Conservation (phyloP, 805 yeast genomes). For the Cyberlindnera euphorbiiphila region DNA sequence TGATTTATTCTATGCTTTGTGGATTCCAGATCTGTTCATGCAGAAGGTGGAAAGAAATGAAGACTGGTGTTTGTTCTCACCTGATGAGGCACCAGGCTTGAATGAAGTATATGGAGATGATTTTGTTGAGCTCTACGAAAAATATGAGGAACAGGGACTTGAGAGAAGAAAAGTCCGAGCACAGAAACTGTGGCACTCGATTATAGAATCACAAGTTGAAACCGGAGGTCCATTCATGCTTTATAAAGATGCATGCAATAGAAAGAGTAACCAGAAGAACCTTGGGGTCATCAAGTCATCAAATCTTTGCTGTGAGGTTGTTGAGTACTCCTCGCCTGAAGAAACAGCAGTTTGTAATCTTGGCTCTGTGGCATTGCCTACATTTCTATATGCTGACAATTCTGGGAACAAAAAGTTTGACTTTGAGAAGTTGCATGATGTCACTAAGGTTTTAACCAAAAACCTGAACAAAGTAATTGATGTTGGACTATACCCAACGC, state of each 20-base stretch:
- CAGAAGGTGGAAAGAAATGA: constrained; percentile 72
- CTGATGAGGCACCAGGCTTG: constrained; percentile 84
- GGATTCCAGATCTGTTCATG: constrained; percentile 97
- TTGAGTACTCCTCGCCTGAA: constrained; percentile 84
- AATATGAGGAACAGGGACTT: constrained; percentile 68
- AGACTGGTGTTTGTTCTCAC: constrained; percentile 89
- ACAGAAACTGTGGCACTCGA: constrained; percentile 86
- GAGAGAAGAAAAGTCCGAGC: constrained; percentile 70
- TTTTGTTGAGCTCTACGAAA: constrained; percentile 65
- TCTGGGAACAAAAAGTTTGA: constrained; percentile 51
- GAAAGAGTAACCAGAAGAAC: constrained; percentile 86
- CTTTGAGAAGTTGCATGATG: constrained; percentile 68
- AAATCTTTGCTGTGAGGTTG: constrained; percentile 90
- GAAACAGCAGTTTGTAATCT: constrained; percentile 96
- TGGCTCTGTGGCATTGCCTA: constrained; percentile 87
- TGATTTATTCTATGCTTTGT: constrained; percentile 86
- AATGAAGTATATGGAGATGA: constrained; percentile 85
- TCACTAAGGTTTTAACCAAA: constrained; percentile 70
- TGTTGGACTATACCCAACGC: constrained; percentile 78
- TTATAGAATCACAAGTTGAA: constrained; percentile 89
- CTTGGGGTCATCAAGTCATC: constrained; percentile 91
- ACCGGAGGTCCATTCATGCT: constrained; percentile 96
- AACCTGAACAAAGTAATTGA: constrained; percentile 84
- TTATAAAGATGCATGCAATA: constrained; percentile 89
- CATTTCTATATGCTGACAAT: constrained; percentile 57